A percentile compares a stretch with the other conserved stretches of the same genome.
These are phyloP conservation scores for Pseudopithomyces maydicus DNA, from an alignment of 2,329 filamentous ascomycete genomes.

Conservation along the genomic window DNA sequence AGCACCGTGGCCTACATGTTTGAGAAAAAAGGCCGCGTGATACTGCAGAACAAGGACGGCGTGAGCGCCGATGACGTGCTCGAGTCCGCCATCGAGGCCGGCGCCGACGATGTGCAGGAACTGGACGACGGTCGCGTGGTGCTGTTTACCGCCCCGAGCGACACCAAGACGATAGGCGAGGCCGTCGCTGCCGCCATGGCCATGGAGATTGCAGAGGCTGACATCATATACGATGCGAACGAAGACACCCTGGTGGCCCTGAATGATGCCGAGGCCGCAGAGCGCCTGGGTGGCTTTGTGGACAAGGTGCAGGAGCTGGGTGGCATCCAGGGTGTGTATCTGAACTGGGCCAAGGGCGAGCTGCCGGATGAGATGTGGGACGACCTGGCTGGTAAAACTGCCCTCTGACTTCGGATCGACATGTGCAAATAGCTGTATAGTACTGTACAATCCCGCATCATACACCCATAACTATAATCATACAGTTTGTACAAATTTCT, in stretches of 20 bases:
- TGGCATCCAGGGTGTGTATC: slow-evolving; percentile 79
- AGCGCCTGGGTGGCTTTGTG: slow-evolving; percentile 64
- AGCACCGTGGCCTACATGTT: slow-evolving; percentile 86
- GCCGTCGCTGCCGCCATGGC: slow-evolving; percentile 66
- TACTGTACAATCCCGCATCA: slow-evolving; percentile 35
- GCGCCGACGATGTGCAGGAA: slow-evolving; percentile 73
- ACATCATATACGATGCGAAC: slow-evolving; percentile 86
- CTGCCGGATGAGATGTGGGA: slow-evolving; percentile 46
- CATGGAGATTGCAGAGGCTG: slow-evolving; percentile 72
- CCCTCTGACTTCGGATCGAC: slow-evolving; percentile 28
- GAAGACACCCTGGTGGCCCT: slow-evolving; percentile 74
- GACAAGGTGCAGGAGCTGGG: slow-evolving; percentile 70
- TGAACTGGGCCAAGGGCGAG: slow-evolving; percentile 62
- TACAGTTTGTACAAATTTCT: too few species aligned
- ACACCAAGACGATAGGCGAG: slow-evolving; percentile 68
- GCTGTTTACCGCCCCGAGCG: slow-evolving; percentile 70
- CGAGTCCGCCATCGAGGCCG: slow-evolving; percentile 82
- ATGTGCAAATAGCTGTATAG: slow-evolving; percentile 17
- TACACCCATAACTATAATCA: slow-evolving; percentile 15
- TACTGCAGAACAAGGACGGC: slow-evolving; percentile 66
- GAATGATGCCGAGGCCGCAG: slow-evolving; percentile 60
- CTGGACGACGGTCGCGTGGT: slow-evolving; percentile 71
- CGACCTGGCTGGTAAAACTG: slow-evolving; percentile 44
- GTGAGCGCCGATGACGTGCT: slow-evolving; percentile 72
- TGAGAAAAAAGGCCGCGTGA: slow-evolving; percentile 74